Conservation (phyloP, 129 eudicot genomes). For the Lactuca sativa region DNA sequence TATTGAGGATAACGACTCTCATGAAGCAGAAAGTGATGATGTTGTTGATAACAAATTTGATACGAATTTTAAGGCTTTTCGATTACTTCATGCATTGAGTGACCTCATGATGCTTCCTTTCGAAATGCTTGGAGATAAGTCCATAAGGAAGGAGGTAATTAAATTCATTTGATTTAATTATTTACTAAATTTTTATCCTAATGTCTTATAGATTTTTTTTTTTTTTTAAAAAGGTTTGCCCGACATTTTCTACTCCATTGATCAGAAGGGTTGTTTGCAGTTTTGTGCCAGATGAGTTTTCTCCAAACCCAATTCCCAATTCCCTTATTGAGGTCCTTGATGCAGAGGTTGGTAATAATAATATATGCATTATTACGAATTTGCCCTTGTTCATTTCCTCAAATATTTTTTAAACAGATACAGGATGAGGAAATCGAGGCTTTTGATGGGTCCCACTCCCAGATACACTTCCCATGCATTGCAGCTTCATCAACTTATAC, state of each 20-base stretch:
- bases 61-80: constrained; percentile 70
- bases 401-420: not conserved
- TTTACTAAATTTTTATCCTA: not conserved
- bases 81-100: constrained; percentile 84
- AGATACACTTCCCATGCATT: constrained; percentile 55
- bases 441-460: constrained; percentile 33
- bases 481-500: constrained; percentile 55
- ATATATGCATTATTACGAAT: not conserved
- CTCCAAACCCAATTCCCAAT: constrained; percentile 59
- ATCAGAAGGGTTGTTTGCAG: constrained; percentile 55
- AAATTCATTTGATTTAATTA: too few relatives aligned
- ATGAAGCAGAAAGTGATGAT: constrained; percentile 44
- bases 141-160: constrained; percentile 80
- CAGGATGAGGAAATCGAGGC: constrained; percentile 45
- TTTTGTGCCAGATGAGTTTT: constrained; percentile 75
- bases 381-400: not conserved
- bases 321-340: constrained; percentile 57
- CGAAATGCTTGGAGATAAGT: constrained; percentile 77
- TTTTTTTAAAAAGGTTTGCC: constrained; percentile 66
- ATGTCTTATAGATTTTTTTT: not conserved
- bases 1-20: constrained; percentile 57
- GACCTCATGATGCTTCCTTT: constrained; percentile 98
- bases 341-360: constrained; percentile 56
- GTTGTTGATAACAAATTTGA: constrained; percentile 29
- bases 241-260: constrained; percentile 50